Percentiles rank a stretch among this genome's conserved stretches.
Evolutionary conservation across 441 rosid species (phyloP).

Genomic region (Jatropha multifida): DNA sequence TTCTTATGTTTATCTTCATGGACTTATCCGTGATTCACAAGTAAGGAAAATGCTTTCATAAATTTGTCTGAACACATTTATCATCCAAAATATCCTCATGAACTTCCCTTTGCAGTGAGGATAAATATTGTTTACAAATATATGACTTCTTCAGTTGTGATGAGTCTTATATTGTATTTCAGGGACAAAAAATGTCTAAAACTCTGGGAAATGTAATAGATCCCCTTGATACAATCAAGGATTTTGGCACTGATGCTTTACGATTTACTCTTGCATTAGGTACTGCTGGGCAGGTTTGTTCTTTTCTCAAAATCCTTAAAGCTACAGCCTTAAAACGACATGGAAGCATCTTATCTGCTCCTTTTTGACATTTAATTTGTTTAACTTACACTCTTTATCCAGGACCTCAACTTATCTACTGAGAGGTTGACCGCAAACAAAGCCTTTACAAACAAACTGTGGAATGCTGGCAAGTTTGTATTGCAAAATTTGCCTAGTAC

Average conservation of each 20-base stretch:
- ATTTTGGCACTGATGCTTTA: conserved; percentile 94
- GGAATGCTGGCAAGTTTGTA: conserved; percentile 98
- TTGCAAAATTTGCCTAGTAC: conserved; percentile 78
- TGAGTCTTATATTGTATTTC: conserved; percentile 23
- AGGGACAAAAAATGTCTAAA: conserved; percentile 98
- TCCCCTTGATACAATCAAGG: conserved; percentile 92
- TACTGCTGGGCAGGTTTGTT: conserved; percentile 96
- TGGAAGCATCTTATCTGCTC: conserved; percentile 13
- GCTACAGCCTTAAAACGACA: conserved; percentile 8
- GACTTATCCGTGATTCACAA: conserved; percentile 89
- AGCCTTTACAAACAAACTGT: conserved; percentile 91
- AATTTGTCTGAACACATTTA: background rate
- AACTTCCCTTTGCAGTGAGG: background rate
- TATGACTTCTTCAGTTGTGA: background rate
- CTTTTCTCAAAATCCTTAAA: conserved; percentile 22
- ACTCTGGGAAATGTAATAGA: conserved; percentile 87
- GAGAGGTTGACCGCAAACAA: conserved; percentile 95
- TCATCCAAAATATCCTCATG: background rate
- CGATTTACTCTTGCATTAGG: conserved; percentile 91
- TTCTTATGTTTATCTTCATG: conserved; percentile 86
- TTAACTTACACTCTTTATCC: conserved; percentile 27
- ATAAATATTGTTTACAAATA: background rate
- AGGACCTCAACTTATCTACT: conserved; percentile 93
- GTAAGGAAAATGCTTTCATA: conserved; percentile 39
- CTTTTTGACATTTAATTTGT: conserved; percentile 13